Base-by-base conservation (phyloP, 2,329 filamentous ascomycete genomes). In the Orbilia quercus region DNA sequence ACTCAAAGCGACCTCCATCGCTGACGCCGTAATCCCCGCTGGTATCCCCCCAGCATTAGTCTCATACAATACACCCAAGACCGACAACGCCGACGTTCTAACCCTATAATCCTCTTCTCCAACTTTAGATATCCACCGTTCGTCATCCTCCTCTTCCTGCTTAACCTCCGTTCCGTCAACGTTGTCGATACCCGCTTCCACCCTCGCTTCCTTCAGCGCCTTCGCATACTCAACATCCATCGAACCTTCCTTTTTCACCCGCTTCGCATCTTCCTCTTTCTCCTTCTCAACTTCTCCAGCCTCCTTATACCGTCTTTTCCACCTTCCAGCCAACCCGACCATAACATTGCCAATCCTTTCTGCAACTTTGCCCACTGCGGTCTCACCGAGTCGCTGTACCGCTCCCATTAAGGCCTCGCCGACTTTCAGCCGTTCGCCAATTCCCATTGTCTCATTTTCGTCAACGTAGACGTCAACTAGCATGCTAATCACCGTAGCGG, bases 381-480 rank as follows among this genome's bases (percentile, higher is more conserved):
- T 84, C 58, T 84, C 81, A 3, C 85, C 85, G 1, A 88, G 82
- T 5, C 84, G 83, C 78, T 90, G 84, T n/a, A 90, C 83, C 0
- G 89, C 85, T 76, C 88, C 87, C 1, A 88, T 77, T 20, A 91
- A 80, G 0, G 88, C 87, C 79, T 92, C 90, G 53, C 89, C 90
- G 55, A 59, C 44, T 18, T 66, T 63, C 1, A 79, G 78, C 28
- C 78, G 64, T 42, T 78, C 77, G 18, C 80, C 60, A 16, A 79
- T 78, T 1, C 75, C 79, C 16, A 74, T 77, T 40, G 80, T 79
- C 31, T 91, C 88, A 50, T 83, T 81, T 0, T 85, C 78, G 77
- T 92, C 90, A 16, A 90, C 80, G 75, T 91, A 92, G 44, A 87
- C 84, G 22, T 91, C 88, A 0, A 89, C 80, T 0, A 92, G 81